Base-by-base conservation (phyloP, 139 green algal genomes). In the Yamagishiella unicocca region DNA sequence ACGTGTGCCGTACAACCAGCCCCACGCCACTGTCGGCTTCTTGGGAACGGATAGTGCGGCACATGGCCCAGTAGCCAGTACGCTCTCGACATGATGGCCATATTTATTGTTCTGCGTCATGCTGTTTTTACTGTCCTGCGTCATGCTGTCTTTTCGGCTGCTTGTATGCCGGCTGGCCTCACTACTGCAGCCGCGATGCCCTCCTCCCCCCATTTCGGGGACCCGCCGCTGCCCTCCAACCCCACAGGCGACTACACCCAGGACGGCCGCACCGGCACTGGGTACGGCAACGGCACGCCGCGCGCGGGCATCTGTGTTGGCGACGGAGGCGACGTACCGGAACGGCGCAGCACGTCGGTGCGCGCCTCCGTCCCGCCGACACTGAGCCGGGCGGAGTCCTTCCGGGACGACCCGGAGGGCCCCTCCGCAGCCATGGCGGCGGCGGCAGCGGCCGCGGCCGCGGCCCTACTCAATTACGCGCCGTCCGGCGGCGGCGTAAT, bases 361-460 rank as follows among this genome's bases (percentile, higher is more conserved):
- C 46, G 40, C 33, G 43, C 43, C 12, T 19, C 45, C 4, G 43
- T 27, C 31, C 46, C 46, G 17, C 31, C 27, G 1, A 6, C 38
- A 7, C 10, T 76, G 27, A 54, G n/a, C n/a, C 50, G 50, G n/a
- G 7, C 1, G 1, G 61, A 70, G 1, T 73, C 58, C 2, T 58
- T 84, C 78, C 37, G 35, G 10, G 45, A 78, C 5, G 80, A 86
- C 31, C 43, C 64, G 2, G 80, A 86, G 17, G 80, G 80, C 1
- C 80, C 80, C 12, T 62, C 64, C 38, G 80, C 80, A 4, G 80
- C 80, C 10, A 67, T 77, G 62, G 80, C 80, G 22, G 80, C 80
- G 2, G 80, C 80, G 25, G 80, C 80, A 1, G 64, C 62, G 2
- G 80, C 80, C 17, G 80, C 80, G 1, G 80, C 80, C 4, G 62